A percentile compares a stretch with the other conserved stretches of the same genome.
Conservation (phyloP, 2,329 filamentous ascomycete genomes). For the Fusarium succisae region DNA sequence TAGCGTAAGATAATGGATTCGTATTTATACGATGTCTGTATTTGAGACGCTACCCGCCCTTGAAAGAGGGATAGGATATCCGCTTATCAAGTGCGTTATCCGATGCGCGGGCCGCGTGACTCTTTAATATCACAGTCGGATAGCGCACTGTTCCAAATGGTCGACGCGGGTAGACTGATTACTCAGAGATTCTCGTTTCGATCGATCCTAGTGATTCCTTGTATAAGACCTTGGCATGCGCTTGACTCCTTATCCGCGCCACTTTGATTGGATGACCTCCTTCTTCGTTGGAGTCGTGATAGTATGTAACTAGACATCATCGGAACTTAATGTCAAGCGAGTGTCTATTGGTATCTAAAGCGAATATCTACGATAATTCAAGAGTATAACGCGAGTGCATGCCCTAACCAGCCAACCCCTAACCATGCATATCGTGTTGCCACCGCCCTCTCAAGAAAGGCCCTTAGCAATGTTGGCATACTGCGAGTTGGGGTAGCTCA, state of each 20-base stretch:
- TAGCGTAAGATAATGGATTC: not conserved
- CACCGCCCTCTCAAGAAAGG: not conserved
- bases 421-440: not conserved
- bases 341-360: not conserved
- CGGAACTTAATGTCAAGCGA: not conserved
- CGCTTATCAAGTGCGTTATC: not conserved
- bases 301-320: not conserved
- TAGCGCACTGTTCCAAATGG: not conserved
- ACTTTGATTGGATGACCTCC: too few species aligned
- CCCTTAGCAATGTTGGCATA: slow-evolving; percentile 60
- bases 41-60: not conserved
- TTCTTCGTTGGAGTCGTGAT: too few species aligned
- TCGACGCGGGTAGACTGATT: not conserved
- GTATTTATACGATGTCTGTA: not conserved
- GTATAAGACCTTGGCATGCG: not conserved
- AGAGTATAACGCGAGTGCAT: too few species aligned
- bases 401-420: not conserved
- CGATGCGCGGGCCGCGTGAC: not conserved
- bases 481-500: slow-evolving; percentile 61
- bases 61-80: not conserved
- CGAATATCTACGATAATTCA: not conserved
- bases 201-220: not conserved
- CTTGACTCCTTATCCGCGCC: not conserved
- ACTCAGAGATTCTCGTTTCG: not conserved
- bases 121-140: not conserved